These are phyloP conservation scores for Verruconis gallopava DNA, from an alignment of 2,329 filamentous ascomycete genomes.

Conservation along the genomic window DNA sequence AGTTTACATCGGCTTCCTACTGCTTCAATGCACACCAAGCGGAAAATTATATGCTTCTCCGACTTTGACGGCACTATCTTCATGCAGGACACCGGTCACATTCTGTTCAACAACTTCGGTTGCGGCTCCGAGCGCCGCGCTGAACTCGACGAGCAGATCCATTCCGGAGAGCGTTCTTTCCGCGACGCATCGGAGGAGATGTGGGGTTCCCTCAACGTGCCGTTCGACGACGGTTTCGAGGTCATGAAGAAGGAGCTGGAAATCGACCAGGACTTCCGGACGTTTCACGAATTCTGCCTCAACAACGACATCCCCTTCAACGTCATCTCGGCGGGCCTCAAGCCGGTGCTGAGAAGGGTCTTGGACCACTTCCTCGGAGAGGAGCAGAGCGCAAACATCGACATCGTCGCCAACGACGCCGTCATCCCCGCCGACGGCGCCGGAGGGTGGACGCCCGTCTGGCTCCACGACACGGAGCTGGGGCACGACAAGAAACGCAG, in stretches of 20 bases:
- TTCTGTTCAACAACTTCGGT: constrained; percentile 53
- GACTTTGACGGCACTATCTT: constrained; percentile 62
- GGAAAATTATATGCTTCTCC: constrained; percentile 47
- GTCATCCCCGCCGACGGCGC: constrained; percentile 44
- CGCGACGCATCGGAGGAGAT: constrained; percentile 59
- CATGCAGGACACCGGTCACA: constrained; percentile 53
- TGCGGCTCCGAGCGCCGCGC: constrained; percentile 45
- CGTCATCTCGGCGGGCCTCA: constrained; percentile 54
- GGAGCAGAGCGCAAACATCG: constrained; percentile 44
- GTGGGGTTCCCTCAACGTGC: constrained; percentile 53
- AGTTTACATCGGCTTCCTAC: constrained; percentile 14
- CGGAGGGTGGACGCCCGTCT: constrained; percentile 48
- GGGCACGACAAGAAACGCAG: constrained; percentile 56
- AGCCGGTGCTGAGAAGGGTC: constrained; percentile 48
- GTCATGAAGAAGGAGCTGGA: constrained; percentile 49
- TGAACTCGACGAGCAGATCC: constrained; percentile 50
- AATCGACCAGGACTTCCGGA: constrained; percentile 50
- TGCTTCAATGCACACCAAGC: constrained; percentile 29
- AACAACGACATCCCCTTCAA: constrained; percentile 53
- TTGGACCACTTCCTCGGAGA: constrained; percentile 53
- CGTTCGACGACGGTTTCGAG: constrained; percentile 55
- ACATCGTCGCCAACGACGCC: constrained; percentile 57
- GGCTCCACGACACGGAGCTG: constrained; percentile 51
- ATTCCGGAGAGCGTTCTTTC: constrained; percentile 52
- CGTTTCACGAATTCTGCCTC: constrained; percentile 53